These are phyloP conservation scores for Bombardia bombarda DNA, from an alignment of 495 filamentous ascomycete species.

Conservation along the genomic window DNA sequence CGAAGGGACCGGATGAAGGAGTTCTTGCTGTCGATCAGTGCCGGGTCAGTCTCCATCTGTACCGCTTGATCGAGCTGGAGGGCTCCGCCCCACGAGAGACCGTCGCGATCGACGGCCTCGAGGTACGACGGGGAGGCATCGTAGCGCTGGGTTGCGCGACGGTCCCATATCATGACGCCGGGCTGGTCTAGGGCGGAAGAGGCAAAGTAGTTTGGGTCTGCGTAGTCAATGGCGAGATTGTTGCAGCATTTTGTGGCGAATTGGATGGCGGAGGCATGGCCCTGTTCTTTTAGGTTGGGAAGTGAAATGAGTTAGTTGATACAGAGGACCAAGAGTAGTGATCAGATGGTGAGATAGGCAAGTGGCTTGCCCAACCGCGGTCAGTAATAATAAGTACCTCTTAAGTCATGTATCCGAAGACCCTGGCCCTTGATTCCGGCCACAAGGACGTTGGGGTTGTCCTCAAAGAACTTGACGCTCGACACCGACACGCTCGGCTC, in stretches of 20 bases:
- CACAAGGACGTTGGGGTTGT: conserved; percentile 75
- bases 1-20: conserved; percentile 67
- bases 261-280: conserved; percentile 35
- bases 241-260: conserved; percentile 81
- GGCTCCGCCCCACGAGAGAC: conserved; percentile 48
- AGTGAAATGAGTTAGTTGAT: conserved; percentile 1
- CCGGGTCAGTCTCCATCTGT: conserved; percentile 34
- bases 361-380: too few relatives aligned
- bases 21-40: conserved; percentile 37
- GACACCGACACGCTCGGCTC: conserved; percentile 81
- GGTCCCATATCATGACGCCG: conserved; percentile 86
- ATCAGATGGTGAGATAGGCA: too few relatives aligned
- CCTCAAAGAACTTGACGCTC: conserved; percentile 83
- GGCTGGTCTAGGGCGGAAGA: conserved; percentile 63
- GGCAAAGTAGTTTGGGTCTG: conserved; percentile 90
- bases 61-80: conserved; percentile 63
- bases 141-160: conserved; percentile 52
- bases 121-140: conserved; percentile 35
- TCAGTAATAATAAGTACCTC: too few relatives aligned
- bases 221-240: conserved; percentile 81
- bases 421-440: conserved; percentile 79
- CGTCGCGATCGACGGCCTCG: conserved; percentile 39
- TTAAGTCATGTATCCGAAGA: conserved; percentile 80
- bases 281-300: conserved; percentile 9
- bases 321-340: too few relatives aligned